phyloP scores from a whole-genome alignment of 352 stramenopile genomes.

The Pythium myriotylum region DNA sequence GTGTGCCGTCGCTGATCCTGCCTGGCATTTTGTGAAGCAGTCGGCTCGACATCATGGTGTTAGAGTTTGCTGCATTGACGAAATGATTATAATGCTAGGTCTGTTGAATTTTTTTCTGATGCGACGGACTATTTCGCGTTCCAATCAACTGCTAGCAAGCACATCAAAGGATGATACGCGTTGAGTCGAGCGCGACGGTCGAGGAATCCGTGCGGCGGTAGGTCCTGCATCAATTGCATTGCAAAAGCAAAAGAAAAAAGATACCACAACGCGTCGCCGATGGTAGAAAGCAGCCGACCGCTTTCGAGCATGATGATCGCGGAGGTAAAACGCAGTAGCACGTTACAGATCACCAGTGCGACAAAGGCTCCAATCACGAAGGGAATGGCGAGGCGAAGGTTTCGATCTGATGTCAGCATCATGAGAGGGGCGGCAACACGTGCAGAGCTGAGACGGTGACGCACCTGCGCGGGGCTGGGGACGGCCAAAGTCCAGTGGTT shows the following conservation, averaged over 20 bases:
- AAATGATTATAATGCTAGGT: too few relatives aligned
- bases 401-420: neutral
- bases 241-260: neutral
- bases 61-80: too few relatives aligned
- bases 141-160: too few relatives aligned
- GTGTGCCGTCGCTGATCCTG: constrained; percentile 89
- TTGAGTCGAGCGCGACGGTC: neutral
- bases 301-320: neutral
- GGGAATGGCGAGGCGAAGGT: neutral
- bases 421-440: neutral
- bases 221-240: neutral
- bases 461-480: neutral
- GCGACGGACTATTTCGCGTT: too few relatives aligned
- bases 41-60: neutral
- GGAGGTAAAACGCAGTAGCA: neutral
- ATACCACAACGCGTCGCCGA: neutral
- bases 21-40: constrained; percentile 73
- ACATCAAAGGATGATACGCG: too few relatives aligned
- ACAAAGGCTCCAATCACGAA: neutral
- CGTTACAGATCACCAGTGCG: neutral
- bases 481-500: neutral
- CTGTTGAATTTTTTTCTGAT: too few relatives aligned
- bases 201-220: neutral
- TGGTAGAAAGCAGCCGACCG: neutral
- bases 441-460: neutral